Conservation (phyloP, 495 filamentous ascomycete genomes). For the Aspergillus nanangensis region DNA sequence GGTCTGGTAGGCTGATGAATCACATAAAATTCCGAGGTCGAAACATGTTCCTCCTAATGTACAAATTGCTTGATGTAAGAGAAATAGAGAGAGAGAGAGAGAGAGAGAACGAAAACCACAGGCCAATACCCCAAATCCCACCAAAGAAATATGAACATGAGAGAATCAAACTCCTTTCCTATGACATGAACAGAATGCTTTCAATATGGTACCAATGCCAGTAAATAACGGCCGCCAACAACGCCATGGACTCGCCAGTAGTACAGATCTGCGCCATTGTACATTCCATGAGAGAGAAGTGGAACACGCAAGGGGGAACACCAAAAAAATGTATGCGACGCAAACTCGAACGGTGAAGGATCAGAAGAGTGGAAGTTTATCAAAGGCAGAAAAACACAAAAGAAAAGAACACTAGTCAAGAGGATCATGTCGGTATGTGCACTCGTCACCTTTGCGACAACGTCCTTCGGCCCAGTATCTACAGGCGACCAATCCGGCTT, state of each 20-base stretch:
- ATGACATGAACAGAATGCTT: not conserved
- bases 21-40: no score
- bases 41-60: no score
- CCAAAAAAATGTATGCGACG: not conserved
- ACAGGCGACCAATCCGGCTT: constrained; percentile 54
- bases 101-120: no score
- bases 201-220: not conserved
- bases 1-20: no score
- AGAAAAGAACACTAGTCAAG: constrained; percentile 12
- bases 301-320: constrained; percentile 1
- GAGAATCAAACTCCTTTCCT: not conserved
- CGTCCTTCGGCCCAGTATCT: constrained; percentile 73
- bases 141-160: not conserved
- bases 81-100: not conserved
- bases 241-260: constrained; percentile 1
- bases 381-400: constrained; percentile 11
- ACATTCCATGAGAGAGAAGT: not conserved
- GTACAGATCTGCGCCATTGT: not conserved
- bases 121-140: no score
- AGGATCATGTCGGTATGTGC: constrained; percentile 70
- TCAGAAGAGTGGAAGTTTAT: no score
- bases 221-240: not conserved
- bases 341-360: no score
- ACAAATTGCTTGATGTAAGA: not conserved
- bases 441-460: constrained; percentile 80